phyloP scores from a whole-genome alignment of 495 filamentous ascomycete genomes.

The Daldinia caldariorum region DNA sequence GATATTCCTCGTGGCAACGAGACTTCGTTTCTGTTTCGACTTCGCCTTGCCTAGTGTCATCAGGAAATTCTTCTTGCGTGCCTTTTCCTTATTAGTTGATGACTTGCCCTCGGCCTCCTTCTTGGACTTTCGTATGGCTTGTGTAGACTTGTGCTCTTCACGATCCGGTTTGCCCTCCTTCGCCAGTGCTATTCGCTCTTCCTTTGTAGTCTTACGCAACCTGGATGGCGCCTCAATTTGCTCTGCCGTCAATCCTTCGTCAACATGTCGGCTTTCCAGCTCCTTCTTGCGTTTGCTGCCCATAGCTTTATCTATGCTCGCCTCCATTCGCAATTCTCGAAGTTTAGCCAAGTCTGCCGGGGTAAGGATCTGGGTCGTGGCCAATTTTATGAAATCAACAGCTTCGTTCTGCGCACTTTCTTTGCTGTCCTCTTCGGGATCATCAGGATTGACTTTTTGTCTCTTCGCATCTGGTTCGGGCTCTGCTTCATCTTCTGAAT shows the following conservation, averaged over 20 bases:
- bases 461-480: slow-evolving; percentile 71
- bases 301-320: slow-evolving; percentile 72
- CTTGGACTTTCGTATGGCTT: slow-evolving; percentile 81
- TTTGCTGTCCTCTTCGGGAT: slow-evolving; percentile 52
- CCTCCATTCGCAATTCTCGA: slow-evolving; percentile 79
- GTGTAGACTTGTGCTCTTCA: slow-evolving; percentile 80
- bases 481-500: slow-evolving; percentile 80
- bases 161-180: slow-evolving; percentile 77
- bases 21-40: slow-evolving; percentile 89
- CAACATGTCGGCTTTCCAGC: slow-evolving; percentile 69
- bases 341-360: slow-evolving; percentile 93
- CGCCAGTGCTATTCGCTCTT: slow-evolving; percentile 81
- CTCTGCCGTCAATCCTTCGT: slow-evolving; percentile 85
- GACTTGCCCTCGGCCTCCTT: slow-evolving; percentile 90
- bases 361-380: slow-evolving; percentile 88
- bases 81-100: slow-evolving; percentile 98
- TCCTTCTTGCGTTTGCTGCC: slow-evolving; percentile 61
- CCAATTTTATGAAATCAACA: slow-evolving; percentile 69
- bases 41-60: slow-evolving; percentile 98
- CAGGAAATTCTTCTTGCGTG: slow-evolving; percentile 93
- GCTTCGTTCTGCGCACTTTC: slow-evolving; percentile 51
- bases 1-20: slow-evolving; percentile 80
- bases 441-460: slow-evolving; percentile 51
- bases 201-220: slow-evolving; percentile 75
- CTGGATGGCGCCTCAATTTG: slow-evolving; percentile 84